These are phyloP conservation scores for Malus hybrid DNA, from an alignment of 331 rosid species.

Conservation along the genomic window DNA sequence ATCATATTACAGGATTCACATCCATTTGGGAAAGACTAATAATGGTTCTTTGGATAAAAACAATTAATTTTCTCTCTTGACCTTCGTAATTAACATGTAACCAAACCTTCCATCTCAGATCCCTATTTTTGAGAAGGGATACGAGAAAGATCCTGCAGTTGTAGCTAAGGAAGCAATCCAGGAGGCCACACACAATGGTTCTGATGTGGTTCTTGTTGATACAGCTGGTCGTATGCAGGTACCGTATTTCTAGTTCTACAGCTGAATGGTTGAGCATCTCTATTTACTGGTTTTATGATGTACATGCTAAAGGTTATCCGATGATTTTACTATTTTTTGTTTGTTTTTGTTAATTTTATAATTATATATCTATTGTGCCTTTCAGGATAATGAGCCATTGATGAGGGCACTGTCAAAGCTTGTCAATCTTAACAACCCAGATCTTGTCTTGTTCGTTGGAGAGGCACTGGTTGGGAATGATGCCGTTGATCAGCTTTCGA, in stretches of 20 bases:
- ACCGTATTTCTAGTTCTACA: not conserved
- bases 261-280: no score
- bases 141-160: slow-evolving; percentile 96
- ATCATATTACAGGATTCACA: not conserved
- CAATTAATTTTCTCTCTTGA: not conserved
- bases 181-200: slow-evolving; percentile 83
- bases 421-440: slow-evolving; percentile 80
- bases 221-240: slow-evolving; percentile 99
- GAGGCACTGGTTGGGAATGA: slow-evolving; percentile 99
- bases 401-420: slow-evolving; percentile 99
- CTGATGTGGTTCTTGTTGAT: slow-evolving; percentile 95
- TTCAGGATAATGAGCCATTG: slow-evolving; percentile 96
- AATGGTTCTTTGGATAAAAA: not conserved
- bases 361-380: not conserved
- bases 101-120: slow-evolving; percentile 33
- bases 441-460: slow-evolving; percentile 92
- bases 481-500: slow-evolving; percentile 98
- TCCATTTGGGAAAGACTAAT: not conserved
- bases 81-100: not conserved
- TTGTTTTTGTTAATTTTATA: not conserved
- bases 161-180: slow-evolving; percentile 99
- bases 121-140: slow-evolving; percentile 96
- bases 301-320: no score
- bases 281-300: no score
- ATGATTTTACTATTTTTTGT: no score